Conservation (phyloP, 192 early-diverging fungal species). For the Coemansia sp. region DNA sequence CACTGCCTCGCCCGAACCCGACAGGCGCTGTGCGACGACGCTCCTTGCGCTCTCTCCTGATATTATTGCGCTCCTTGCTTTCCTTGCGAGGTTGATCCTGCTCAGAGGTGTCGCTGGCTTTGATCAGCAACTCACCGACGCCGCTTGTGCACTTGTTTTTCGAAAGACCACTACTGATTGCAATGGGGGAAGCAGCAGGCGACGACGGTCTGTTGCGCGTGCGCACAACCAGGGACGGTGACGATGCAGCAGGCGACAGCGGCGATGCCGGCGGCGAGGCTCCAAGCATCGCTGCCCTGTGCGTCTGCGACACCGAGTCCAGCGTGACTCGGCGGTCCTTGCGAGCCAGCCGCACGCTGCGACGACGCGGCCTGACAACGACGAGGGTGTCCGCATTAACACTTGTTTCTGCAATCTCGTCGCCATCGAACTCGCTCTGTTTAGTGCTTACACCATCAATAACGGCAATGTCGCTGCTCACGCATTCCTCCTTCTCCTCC, state of each 20-base stretch:
- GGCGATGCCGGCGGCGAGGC: background rate
- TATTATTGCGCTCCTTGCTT: background rate
- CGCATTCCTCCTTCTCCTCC: background rate
- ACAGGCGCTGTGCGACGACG: conserved; percentile 28
- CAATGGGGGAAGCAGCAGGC: background rate
- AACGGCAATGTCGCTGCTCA: background rate
- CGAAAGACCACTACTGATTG: too few relatives aligned
- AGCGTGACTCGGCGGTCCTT: conserved; percentile 8
- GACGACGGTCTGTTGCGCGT: background rate
- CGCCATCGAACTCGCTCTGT: too few relatives aligned
- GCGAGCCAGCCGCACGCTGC: conserved; percentile 21
- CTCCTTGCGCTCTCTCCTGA: too few relatives aligned
- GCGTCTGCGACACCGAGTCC: background rate
- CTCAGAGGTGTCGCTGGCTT: too few relatives aligned
- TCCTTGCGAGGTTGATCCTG: background rate
- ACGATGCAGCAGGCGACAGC: conserved; percentile 5
- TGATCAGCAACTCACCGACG: conserved; percentile 4
- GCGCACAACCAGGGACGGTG: conserved; percentile 16
- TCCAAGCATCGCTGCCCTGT: background rate
- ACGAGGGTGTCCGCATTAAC: background rate
- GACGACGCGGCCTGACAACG: conserved; percentile 12
- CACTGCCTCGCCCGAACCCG: background rate
- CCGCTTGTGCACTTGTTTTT: background rate
- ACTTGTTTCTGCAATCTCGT: too few relatives aligned
- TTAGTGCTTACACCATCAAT: too few relatives aligned